Evolutionary conservation across 768 basidiomycete genomes (phyloP).

Genomic region (Phaffia australis): DNA sequence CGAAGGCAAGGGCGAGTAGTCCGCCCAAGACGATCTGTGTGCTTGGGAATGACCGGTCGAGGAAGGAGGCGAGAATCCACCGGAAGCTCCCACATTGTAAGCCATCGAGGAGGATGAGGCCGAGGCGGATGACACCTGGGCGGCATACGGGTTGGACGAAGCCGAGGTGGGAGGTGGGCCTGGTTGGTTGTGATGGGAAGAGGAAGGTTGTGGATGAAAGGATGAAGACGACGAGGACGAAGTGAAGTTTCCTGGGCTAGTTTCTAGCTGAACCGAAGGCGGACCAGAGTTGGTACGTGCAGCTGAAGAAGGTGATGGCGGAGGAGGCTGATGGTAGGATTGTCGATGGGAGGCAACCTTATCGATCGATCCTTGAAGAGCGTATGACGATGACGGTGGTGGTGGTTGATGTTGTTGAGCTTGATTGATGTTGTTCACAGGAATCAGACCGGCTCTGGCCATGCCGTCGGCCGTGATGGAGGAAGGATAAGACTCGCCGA

Average conservation of each 20-base stretch:
- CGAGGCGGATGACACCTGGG: neutral
- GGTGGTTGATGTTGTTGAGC: neutral
- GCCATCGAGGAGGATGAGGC: constrained; percentile 7
- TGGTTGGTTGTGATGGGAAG: neutral
- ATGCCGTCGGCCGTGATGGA: constrained; percentile 13
- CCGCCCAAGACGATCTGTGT: constrained; percentile 9
- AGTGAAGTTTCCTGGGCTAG: neutral
- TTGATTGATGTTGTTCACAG: no score
- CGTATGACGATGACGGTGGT: neutral
- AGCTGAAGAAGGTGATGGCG: no score
- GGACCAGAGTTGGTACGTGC: neutral
- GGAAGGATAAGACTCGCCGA: constrained; percentile 14
- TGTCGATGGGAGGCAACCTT: no score
- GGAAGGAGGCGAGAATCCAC: neutral
- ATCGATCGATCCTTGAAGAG: neutral
- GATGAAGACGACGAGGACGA: neutral
- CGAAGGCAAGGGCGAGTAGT: constrained; percentile 17
- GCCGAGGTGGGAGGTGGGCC: neutral
- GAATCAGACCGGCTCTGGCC: neutral
- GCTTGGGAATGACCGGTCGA: neutral
- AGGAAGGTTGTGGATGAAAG: neutral
- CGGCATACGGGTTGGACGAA: constrained; percentile 1
- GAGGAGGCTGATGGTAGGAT: no score
- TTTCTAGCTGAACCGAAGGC: neutral
- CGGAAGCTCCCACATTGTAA: neutral